Conservation (phyloP, 306 rosid genomes). For the Pyrus bretschneideri region DNA sequence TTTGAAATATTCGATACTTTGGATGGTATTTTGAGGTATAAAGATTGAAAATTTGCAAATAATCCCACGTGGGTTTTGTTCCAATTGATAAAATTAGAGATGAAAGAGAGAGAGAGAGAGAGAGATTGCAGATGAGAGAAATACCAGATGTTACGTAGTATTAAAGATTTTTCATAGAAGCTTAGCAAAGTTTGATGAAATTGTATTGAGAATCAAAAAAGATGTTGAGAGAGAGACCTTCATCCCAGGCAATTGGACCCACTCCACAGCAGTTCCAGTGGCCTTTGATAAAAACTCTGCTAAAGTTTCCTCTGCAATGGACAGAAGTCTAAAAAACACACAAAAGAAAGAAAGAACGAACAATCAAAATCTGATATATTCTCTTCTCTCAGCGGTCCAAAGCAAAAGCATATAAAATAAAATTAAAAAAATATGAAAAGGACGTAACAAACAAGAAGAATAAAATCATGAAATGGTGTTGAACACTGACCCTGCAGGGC, state of each 20-base stretch:
- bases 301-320: slow-evolving; percentile 99
- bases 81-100: no score
- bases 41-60: no score
- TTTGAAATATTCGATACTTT: no score
- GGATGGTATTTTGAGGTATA: no score
- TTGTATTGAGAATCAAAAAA: slow-evolving; percentile 14
- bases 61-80: no score
- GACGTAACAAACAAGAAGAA: slow-evolving; percentile 7
- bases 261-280: slow-evolving; percentile 99
- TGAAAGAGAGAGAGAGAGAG: no score
- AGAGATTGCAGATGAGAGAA: no score
- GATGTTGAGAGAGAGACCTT: slow-evolving; percentile 45
- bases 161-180: slow-evolving; percentile 27
- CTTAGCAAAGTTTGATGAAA: slow-evolving; percentile 23
- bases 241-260: slow-evolving; percentile 99
- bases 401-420: neutral
- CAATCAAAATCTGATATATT: neutral
- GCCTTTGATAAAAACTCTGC: slow-evolving; percentile 99
- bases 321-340: slow-evolving; percentile 74
- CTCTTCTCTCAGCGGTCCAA: neutral
- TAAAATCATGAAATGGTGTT: neutral
- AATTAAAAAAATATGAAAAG: slow-evolving; percentile 14
- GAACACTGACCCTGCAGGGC: slow-evolving; percentile 93
- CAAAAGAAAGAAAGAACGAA: neutral
- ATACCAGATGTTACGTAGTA: no score